A percentile compares a stretch with the other conserved stretches of the same genome.
These are phyloP conservation scores for Allantophomopsis lycopodina DNA, from an alignment of 2,329 filamentous ascomycete genomes.

Conservation along the genomic window DNA sequence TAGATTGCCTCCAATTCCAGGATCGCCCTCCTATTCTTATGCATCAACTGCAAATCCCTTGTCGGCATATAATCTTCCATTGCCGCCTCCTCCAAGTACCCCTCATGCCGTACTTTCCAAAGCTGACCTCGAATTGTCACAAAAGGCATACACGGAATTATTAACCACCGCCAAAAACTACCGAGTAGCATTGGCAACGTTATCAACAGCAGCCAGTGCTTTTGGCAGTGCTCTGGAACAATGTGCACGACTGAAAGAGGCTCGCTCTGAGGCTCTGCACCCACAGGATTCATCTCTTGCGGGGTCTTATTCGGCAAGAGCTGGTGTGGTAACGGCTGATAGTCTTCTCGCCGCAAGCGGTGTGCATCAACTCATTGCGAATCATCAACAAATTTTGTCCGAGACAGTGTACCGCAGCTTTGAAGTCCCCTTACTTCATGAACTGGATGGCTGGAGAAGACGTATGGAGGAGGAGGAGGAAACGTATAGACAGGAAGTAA, in stretches of 20 bases:
- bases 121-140: conserved; percentile 47
- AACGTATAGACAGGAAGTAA: conserved; percentile 40
- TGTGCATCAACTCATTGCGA: conserved; percentile 53
- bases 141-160: conserved; percentile 48
- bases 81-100: conserved; percentile 45
- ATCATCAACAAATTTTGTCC: conserved; percentile 56
- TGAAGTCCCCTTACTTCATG: conserved; percentile 56
- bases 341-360: conserved; percentile 47
- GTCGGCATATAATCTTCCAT: conserved; percentile 42
- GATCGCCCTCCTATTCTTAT: conserved; percentile 49
- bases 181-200: conserved; percentile 43
- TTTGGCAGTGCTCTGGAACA: conserved; percentile 53
- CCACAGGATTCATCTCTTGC: conserved; percentile 12
- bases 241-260: conserved; percentile 55
- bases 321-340: conserved; percentile 45
- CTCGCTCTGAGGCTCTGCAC: conserved; percentile 42
- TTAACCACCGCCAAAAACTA: conserved; percentile 49
- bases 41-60: conserved; percentile 47
- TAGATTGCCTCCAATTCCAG: conserved; percentile 44
- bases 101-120: conserved; percentile 46
- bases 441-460: conserved; percentile 50
- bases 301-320: conserved; percentile 28
- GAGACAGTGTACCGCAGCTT: conserved; percentile 57
- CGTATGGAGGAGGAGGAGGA: conserved; percentile 53
- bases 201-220: conserved; percentile 46